These are phyloP conservation scores for Microsporum canis DNA, from an alignment of 2,329 filamentous ascomycete species.

Conservation along the genomic window DNA sequence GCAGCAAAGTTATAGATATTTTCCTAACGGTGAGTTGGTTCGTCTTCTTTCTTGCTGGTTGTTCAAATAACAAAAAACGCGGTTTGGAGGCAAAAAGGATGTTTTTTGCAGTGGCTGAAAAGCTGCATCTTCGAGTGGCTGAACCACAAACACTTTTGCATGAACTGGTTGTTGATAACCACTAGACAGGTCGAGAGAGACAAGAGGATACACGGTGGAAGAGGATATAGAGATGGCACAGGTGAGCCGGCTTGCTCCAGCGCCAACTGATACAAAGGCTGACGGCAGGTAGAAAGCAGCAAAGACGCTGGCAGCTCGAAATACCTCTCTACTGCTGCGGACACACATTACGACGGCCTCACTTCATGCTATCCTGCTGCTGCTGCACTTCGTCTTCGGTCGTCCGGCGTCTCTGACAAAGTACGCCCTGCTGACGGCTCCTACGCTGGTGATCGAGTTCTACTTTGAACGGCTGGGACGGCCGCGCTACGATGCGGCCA, in stretches of 20 bases:
- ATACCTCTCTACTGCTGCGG: conserved; percentile 63
- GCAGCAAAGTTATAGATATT: neutral
- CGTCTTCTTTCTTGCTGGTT: neutral
- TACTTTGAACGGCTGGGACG: conserved; percentile 76
- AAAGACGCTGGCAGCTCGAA: conserved; percentile 61
- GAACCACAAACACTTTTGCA: neutral
- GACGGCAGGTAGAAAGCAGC: conserved; percentile 34
- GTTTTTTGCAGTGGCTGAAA: neutral
- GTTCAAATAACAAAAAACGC: neutral
- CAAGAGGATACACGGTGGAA: neutral
- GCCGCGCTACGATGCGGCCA: conserved; percentile 55
- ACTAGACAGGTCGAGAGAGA: neutral
- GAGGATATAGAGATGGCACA: neutral
- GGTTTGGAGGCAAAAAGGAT: neutral
- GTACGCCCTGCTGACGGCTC: conserved; percentile 62
- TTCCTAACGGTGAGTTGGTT: neutral
- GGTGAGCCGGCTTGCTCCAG: neutral
- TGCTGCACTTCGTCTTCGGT: conserved; percentile 55
- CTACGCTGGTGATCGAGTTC: conserved; percentile 68
- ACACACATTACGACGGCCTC: conserved; percentile 65
- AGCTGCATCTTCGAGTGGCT: neutral
- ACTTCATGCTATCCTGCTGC: conserved; percentile 63
- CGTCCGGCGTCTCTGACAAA: conserved; percentile 50
- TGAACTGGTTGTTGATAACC: neutral
- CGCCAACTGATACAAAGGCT: neutral